A percentile compares a stretch with the other conserved stretches of the same genome.
These are phyloP conservation scores for Tolypocladium album DNA, from an alignment of 2,329 filamentous ascomycete species.

Conservation along the genomic window DNA sequence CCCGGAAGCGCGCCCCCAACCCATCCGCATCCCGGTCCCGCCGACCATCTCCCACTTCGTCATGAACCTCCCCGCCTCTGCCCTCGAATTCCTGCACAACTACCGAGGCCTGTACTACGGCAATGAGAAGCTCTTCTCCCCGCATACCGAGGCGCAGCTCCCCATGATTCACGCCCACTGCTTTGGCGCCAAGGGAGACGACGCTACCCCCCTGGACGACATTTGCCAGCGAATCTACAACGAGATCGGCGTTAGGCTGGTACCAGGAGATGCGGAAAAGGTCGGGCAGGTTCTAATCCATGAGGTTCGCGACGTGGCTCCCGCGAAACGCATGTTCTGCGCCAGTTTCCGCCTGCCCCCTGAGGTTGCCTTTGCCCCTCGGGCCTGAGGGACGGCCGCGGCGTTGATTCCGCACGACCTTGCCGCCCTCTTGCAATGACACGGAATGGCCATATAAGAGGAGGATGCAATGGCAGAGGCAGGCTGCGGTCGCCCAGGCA, in stretches of 20 bases:
- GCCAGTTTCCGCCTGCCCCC: slow-evolving; percentile 78
- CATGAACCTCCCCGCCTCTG: slow-evolving; percentile 92
- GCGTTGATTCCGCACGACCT: background rate
- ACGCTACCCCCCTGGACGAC: slow-evolving; percentile 52
- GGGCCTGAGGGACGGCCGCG: slow-evolving; percentile 3
- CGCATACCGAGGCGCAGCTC: slow-evolving; percentile 47
- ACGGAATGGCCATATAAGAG: background rate
- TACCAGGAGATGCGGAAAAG: slow-evolving; percentile 32
- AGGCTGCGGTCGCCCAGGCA: background rate
- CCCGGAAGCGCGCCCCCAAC: slow-evolving; percentile 23
- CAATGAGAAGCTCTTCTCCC: slow-evolving; percentile 53
- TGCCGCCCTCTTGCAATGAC: background rate
- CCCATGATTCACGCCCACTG: slow-evolving; percentile 92
- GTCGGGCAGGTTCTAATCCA: slow-evolving; percentile 44
- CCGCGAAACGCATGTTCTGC: slow-evolving; percentile 94
- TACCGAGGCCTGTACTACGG: slow-evolving; percentile 67
- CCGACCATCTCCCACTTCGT: slow-evolving; percentile 83
- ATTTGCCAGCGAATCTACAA: slow-evolving; percentile 28
- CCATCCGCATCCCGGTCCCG: slow-evolving; percentile 46
- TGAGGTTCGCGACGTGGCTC: slow-evolving; percentile 78
- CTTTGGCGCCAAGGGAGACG: slow-evolving; percentile 74
- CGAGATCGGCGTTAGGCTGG: slow-evolving; percentile 29
- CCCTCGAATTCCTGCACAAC: slow-evolving; percentile 66
- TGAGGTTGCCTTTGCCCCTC: slow-evolving; percentile 65
- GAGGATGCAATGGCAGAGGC: background rate